phyloP scores from a whole-genome alignment of 352 stramenopile species.

The Pythium periplocum region DNA sequence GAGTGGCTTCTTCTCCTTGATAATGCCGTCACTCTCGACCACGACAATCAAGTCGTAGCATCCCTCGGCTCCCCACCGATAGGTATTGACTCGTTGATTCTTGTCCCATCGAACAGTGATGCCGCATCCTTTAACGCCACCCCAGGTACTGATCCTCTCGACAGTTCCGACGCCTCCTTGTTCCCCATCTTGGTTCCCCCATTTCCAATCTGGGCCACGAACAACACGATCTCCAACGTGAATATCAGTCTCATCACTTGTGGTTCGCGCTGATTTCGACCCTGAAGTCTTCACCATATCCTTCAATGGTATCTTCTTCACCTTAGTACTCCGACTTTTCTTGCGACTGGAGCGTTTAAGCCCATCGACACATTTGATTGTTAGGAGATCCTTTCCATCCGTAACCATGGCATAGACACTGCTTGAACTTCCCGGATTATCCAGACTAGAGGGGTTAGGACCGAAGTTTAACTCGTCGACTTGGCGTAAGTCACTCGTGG shows the following conservation, averaged over 20 bases:
- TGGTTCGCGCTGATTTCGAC: slow-evolving; percentile 7
- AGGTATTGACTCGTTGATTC: slow-evolving; percentile 80
- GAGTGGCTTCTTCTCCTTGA: slow-evolving; percentile 46
- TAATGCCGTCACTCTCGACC: slow-evolving; percentile 38
- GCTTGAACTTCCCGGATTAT: slow-evolving; percentile 36
- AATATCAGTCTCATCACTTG: slow-evolving; percentile 20
- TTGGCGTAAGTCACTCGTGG: slow-evolving; percentile 24
- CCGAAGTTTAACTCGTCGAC: slow-evolving; percentile 61
- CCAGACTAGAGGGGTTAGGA: slow-evolving; percentile 24
- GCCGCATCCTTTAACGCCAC: slow-evolving; percentile 64
- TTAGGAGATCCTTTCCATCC: slow-evolving; percentile 51
- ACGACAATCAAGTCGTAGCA: slow-evolving; percentile 77
- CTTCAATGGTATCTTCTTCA: slow-evolving; percentile 18
- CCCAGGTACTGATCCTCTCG: slow-evolving; percentile 74
- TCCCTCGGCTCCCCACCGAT: slow-evolving; percentile 68
- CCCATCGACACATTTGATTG: slow-evolving; percentile 60
- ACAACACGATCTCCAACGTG: slow-evolving; percentile 65
- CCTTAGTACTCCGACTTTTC: slow-evolving; percentile 19
- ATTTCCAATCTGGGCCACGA: slow-evolving; percentile 76
- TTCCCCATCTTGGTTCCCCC: slow-evolving; percentile 72
- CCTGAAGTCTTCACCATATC: slow-evolving; percentile 4
- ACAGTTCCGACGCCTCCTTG: slow-evolving; percentile 58
- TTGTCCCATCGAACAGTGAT: slow-evolving; percentile 82
- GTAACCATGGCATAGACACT: slow-evolving; percentile 75
- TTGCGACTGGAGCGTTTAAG: slow-evolving; percentile 35